Conservation (phyloP, 352 stramenopile genomes). For the Peronosclerospora sorghi region DNA sequence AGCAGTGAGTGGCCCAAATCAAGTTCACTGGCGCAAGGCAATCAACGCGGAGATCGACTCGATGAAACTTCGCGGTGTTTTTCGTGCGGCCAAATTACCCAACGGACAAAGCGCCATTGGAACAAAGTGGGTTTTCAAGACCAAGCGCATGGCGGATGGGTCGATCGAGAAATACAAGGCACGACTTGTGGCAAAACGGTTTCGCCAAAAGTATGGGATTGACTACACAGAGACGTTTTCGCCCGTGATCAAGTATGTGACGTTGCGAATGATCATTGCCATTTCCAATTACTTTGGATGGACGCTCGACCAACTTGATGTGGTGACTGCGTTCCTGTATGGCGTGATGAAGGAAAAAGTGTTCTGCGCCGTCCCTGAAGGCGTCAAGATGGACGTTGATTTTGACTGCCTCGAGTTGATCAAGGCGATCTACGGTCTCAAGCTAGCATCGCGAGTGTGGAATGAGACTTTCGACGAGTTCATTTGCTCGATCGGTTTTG, state of each 20-base stretch:
- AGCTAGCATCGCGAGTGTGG: slow-evolving; percentile 3
- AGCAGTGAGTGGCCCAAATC: slow-evolving; percentile 1
- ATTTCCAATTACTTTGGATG: neutral
- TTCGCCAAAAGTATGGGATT: slow-evolving; percentile 20
- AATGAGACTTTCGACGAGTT: slow-evolving; percentile 4
- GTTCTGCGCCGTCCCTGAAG: neutral
- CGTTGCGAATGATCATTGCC: neutral
- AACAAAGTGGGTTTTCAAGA: slow-evolving; percentile 28
- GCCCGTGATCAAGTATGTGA: neutral
- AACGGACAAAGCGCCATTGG: slow-evolving; percentile 3
- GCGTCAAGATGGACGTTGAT: too few relatives aligned
- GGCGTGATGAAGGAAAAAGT: slow-evolving; percentile 3
- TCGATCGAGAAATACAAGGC: slow-evolving; percentile 25
- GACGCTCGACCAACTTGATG: slow-evolving; percentile 1
- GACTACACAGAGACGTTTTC: slow-evolving; percentile 11
- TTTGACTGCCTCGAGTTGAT: slow-evolving; percentile 1
- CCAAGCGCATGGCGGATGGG: slow-evolving; percentile 21
- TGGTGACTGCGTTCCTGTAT: slow-evolving; percentile 2
- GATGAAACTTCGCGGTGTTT: neutral
- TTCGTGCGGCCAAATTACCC: slow-evolving; percentile 3
- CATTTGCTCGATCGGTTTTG: too few relatives aligned
- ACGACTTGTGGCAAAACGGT: neutral
- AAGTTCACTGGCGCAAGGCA: slow-evolving; percentile 10
- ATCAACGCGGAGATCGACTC: slow-evolving; percentile 5
- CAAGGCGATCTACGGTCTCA: slow-evolving; percentile 2